Evolutionary conservation across 1,284 basidiomycete genomes (phyloP).

Genomic region (Albatrellus sp.): DNA sequence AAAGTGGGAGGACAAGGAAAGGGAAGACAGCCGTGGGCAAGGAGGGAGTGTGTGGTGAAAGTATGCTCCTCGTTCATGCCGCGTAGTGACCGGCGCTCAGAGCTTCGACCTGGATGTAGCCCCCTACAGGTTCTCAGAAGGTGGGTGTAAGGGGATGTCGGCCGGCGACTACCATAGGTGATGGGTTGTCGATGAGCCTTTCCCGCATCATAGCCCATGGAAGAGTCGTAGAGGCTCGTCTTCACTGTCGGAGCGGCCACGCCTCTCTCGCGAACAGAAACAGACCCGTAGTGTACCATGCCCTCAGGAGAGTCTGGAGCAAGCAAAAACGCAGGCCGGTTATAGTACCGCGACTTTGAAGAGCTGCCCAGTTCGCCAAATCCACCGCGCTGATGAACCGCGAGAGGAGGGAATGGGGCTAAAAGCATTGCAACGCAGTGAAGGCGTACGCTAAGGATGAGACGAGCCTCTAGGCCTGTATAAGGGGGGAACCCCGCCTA

Average conservation of each 20-base stretch:
- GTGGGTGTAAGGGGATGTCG: no score
- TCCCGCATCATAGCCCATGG: no score
- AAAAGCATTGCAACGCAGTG: neutral
- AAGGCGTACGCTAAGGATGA: neutral
- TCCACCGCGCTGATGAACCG: neutral
- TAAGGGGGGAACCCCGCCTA: neutral
- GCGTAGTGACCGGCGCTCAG: no score
- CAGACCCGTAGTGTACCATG: neutral
- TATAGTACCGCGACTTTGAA: neutral
- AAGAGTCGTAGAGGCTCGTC: no score
- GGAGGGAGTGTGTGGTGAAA: no score
- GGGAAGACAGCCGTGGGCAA: neutral
- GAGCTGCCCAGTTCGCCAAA: neutral
- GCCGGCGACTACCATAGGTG: no score
- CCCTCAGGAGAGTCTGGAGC: neutral
- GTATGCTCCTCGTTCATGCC: no score
- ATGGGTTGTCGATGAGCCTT: no score
- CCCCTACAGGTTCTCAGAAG: no score
- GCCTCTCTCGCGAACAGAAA: no score
- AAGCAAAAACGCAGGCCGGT: neutral
- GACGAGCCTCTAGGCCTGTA: constrained; percentile 1
- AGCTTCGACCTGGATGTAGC: no score
- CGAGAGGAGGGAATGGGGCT: neutral
- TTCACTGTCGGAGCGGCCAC: no score
- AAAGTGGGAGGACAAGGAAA: neutral